Base-by-base conservation (phyloP, 805 yeast species). In the Allodekkera sacchari region DNA sequence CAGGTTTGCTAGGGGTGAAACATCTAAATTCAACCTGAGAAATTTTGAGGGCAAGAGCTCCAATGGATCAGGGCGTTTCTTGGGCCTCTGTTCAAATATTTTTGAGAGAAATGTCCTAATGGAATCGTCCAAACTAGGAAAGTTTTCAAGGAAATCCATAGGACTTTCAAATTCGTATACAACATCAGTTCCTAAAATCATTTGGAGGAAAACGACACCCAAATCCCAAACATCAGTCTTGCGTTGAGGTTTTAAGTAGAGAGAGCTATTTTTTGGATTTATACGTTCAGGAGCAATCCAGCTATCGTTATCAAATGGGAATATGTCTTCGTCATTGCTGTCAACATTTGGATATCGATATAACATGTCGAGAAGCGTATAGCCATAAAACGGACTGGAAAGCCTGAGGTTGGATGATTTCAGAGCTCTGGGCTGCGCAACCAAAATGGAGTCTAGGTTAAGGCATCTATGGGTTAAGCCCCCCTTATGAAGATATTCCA, bases 161-260 rank as follows among this genome's bases (percentile, higher is more conserved):
- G 89, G 85, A 1, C 75, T 71, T 4, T 67, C 58, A 44, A 63
- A 80, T 16, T 68, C 71, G 8, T 71, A 64, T 1, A 72, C 57
- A 1, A 68, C 61, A 28, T 72, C 76, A 3, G 64, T 57, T 1
- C 94, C 89, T 27, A 68, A 61, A 4, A 83, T 63, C 51, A 78
- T 61, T 40, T 81, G 75, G 12, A 77, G 65, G 42, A 89, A 78
- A 6, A 82, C 53, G 0, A 83, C 83, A 6, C 96, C 98, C 24
- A 87, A 57, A 48, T 83, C 83, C 97, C 97, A 92, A 7, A 92
- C 80, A 59, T 92, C 98, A 0, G 96, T 77, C 52, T 85, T 83
- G 22, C 87, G 63, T 35, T 79, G 79, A 10, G 82, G 78, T 35
- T 66, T 71, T 22, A 55, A 46, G 30, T 50, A 57, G 11, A 47